Conservation (phyloP, 768 basidiomycete genomes). For the Tephrocybe sp. region DNA sequence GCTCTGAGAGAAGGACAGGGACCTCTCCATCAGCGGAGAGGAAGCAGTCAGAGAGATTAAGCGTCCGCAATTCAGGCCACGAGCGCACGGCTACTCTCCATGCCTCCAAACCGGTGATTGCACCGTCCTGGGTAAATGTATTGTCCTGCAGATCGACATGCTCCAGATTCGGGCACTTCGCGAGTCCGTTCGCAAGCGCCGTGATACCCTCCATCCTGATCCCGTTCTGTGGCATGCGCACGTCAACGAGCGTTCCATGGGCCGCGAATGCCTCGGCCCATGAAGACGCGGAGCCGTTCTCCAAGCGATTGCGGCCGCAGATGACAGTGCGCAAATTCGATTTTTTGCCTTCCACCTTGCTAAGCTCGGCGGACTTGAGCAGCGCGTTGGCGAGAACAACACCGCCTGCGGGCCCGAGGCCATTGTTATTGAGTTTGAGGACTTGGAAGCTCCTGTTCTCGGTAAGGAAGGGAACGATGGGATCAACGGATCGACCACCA, state of each 20-base stretch:
- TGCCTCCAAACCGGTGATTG: conserved; percentile 47
- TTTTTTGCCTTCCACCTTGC: conserved; percentile 61
- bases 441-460: conserved; percentile 80
- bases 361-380: conserved; percentile 68
- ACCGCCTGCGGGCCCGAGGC: conserved; percentile 90
- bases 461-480: conserved; percentile 87
- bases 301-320: conserved; percentile 95
- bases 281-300: conserved; percentile 79
- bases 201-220: conserved; percentile 91
- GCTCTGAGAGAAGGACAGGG: conserved; percentile 57
- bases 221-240: conserved; percentile 97
- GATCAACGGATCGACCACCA: conserved; percentile 91
- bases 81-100: conserved; percentile 66
- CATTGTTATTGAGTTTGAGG: conserved; percentile 95
- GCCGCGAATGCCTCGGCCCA: conserved; percentile 91
- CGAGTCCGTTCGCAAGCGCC: conserved; percentile 73
- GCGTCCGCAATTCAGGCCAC: conserved; percentile 72
- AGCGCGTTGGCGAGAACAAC: conserved; percentile 83
- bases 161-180: conserved; percentile 63
- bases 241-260: conserved; percentile 78
- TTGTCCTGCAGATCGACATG: conserved; percentile 93
- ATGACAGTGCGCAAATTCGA: conserved; percentile 80
- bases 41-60: conserved; percentile 93
- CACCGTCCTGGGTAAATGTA: conserved; percentile 67
- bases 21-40: conserved; percentile 82